Percentiles rank a stretch among this genome's conserved stretches.
Evolutionary conservation across 2,329 filamentous ascomycete genomes (phyloP).

Genomic region (Alternaria triticina): DNA sequence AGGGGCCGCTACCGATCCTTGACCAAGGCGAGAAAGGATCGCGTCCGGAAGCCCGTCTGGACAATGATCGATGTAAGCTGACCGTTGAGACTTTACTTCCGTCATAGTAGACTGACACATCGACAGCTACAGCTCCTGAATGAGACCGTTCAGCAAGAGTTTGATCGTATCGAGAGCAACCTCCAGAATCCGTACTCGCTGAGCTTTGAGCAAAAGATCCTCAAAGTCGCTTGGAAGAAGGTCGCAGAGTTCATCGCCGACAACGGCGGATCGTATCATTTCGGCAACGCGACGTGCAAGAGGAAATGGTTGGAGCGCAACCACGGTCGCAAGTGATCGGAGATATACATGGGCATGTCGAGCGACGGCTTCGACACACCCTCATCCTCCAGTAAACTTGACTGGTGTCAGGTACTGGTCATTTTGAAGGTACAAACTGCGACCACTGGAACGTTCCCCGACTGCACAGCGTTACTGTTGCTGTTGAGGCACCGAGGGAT

Average conservation of each 20-base stretch:
- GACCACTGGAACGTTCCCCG: neutral
- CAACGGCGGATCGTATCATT: conserved; percentile 63
- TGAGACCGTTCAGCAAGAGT: conserved; percentile 27
- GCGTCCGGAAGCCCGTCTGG: conserved; percentile 73
- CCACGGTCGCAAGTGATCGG: neutral
- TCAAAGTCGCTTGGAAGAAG: conserved; percentile 65
- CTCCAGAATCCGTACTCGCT: conserved; percentile 9
- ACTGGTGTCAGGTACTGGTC: neutral
- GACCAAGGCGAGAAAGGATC: conserved; percentile 66
- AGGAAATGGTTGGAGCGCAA: conserved; percentile 63
- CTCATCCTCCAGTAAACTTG: neutral
- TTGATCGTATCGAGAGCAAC: conserved; percentile 25
- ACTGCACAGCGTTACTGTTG: neutral
- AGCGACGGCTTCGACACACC: neutral
- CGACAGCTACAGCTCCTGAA: conserved; percentile 33
- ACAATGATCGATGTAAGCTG: conserved; percentile 66
- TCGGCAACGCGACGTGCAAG: conserved; percentile 67
- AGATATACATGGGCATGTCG: neutral
- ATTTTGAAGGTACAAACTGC: neutral
- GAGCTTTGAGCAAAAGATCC: conserved; percentile 24
- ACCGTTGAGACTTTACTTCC: neutral
- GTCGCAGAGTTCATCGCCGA: conserved; percentile 61
- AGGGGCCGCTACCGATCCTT: conserved; percentile 71
- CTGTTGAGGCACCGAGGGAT: neutral
- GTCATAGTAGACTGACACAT: conserved; percentile 10